Conservation (phyloP, 192 early-diverging fungal species). For the Umbelopsis ramanniana region DNA sequence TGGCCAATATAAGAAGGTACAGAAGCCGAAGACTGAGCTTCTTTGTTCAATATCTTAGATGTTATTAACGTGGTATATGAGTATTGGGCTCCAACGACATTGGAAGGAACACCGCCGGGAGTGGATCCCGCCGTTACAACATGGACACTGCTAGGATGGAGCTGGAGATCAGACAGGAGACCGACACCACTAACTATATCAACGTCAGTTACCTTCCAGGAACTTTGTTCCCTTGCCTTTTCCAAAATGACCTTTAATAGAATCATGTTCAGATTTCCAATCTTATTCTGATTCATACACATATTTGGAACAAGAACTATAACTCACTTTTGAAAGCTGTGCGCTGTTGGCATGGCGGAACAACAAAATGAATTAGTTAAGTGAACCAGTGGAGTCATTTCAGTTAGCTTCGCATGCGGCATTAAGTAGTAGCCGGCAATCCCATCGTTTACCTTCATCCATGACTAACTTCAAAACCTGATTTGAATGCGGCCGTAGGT, state of each 20-base stretch:
- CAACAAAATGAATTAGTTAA: background rate
- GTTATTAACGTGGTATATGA: constrained; percentile 49
- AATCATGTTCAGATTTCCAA: background rate
- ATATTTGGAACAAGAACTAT: background rate
- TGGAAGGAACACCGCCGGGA: constrained; percentile 42
- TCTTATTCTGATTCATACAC: background rate
- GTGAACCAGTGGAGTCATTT: background rate
- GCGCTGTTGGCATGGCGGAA: background rate
- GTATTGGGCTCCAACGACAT: constrained; percentile 53
- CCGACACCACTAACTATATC: background rate
- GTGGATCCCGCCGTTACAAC: constrained; percentile 50
- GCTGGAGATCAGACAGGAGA: background rate
- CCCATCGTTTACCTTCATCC: constrained; percentile 14
- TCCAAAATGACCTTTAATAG: constrained; percentile 39
- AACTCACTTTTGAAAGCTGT: constrained; percentile 17
- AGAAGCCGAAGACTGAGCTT: background rate
- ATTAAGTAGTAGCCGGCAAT: background rate
- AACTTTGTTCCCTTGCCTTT: constrained; percentile 35
- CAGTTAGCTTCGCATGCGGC: background rate
- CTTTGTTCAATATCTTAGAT: background rate
- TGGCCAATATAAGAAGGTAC: background rate
- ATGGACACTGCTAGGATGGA: constrained; percentile 30
- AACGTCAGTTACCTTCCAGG: constrained; percentile 42
- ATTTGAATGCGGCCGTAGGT: background rate
- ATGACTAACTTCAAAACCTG: constrained; percentile 6